These are phyloP conservation scores for Onygenales sp. DNA, from an alignment of 2,329 filamentous ascomycete species.

Conservation along the genomic window DNA sequence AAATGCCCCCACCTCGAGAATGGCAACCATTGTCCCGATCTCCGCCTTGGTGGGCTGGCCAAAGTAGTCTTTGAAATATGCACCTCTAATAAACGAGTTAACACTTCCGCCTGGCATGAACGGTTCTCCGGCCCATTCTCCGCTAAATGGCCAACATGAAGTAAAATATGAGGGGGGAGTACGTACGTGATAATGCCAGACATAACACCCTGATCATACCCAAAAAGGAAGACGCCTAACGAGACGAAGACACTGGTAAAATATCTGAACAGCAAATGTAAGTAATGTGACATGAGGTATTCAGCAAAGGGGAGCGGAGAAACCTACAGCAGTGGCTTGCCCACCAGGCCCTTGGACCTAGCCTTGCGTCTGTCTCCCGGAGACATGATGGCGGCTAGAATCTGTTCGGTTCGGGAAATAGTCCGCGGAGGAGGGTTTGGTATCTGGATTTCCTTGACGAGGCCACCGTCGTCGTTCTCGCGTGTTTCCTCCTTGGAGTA, in stretches of 20 bases:
- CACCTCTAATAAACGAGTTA: constrained; percentile 48
- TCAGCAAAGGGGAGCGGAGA: background rate
- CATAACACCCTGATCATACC: constrained; percentile 58
- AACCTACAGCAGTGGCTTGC: constrained; percentile 81
- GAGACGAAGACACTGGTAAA: constrained; percentile 77
- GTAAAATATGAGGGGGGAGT: background rate
- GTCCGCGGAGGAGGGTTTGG: constrained; percentile 56
- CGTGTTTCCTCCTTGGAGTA: constrained; percentile 47
- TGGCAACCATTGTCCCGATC: constrained; percentile 95
- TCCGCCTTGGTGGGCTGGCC: constrained; percentile 76
- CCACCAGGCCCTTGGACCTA: constrained; percentile 83
- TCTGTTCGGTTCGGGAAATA: constrained; percentile 57
- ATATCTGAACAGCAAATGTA: constrained; percentile 46
- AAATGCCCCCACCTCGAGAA: constrained; percentile 87
- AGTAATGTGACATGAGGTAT: background rate
- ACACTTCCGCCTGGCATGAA: constrained; percentile 1
- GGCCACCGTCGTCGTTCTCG: constrained; percentile 21
- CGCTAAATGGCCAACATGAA: background rate
- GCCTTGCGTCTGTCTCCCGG: constrained; percentile 56
- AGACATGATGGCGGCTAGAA: constrained; percentile 79
- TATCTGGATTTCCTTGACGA: constrained; percentile 53
- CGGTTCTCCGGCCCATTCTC: background rate
- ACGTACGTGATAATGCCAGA: constrained; percentile 59
- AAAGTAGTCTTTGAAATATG: constrained; percentile 87
- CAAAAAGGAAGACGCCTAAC: constrained; percentile 55